Evolutionary conservation across 2,329 filamentous ascomycete genomes (phyloP).

Genomic region (Cercospora sp.): DNA sequence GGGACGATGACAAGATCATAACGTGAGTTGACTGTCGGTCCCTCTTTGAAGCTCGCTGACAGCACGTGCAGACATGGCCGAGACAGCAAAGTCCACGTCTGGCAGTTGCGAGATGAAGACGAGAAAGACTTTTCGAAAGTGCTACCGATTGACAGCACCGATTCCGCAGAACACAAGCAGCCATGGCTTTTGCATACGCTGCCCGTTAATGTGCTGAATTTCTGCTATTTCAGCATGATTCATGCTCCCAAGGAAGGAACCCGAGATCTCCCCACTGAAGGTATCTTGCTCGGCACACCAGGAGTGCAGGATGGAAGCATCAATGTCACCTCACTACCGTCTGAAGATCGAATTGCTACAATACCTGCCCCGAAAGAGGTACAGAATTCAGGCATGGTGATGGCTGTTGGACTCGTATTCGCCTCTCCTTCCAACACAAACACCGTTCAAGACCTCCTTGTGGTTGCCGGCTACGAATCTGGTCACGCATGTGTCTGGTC

Average conservation of each 20-base stretch:
- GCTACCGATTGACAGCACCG: constrained; percentile 66
- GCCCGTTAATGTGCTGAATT: constrained; percentile 90
- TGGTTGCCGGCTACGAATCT: constrained; percentile 82
- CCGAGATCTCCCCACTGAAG: constrained; percentile 25
- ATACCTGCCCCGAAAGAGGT: constrained; percentile 51
- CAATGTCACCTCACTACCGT: constrained; percentile 81
- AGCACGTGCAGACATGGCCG: constrained; percentile 70
- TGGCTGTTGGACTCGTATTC: constrained; percentile 66
- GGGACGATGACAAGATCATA: constrained; percentile 72
- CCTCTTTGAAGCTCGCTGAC: constrained; percentile 8
- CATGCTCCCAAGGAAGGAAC: constrained; percentile 19
- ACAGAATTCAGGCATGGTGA: constrained; percentile 74
- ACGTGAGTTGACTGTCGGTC: constrained; percentile 58
- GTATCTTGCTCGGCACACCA: constrained; percentile 73
- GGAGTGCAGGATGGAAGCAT: constrained; percentile 56
- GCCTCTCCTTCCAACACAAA: constrained; percentile 34
- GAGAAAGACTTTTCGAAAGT: constrained; percentile 65
- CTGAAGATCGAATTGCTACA: constrained; percentile 65
- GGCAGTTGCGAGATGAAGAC: constrained; percentile 66
- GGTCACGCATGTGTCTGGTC: constrained; percentile 66
- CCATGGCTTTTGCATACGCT: constrained; percentile 87
- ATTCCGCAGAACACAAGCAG: constrained; percentile 52
- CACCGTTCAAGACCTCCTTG: constrained; percentile 52
- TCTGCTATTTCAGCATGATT: constrained; percentile 77
- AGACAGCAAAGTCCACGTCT: constrained; percentile 82